Conservation (phyloP, 78 protist genomes). For the Tieghemostelium lacteum region DNA sequence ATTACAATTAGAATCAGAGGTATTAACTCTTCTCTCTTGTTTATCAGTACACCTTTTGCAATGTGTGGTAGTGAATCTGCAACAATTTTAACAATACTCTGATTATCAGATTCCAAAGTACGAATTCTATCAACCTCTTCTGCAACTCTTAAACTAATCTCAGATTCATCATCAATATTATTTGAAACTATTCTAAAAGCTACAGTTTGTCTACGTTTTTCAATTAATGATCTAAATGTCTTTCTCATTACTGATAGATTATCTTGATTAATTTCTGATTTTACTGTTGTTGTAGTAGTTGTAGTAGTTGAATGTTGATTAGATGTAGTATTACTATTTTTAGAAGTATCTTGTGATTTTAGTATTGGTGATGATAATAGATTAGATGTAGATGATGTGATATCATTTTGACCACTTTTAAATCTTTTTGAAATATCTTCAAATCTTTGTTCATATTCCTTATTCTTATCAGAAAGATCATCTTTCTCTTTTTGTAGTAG, state of each 20-base stretch:
- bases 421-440: slow-evolving; percentile 28
- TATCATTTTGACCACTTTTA: neutral
- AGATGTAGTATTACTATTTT: neutral
- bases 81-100: slow-evolving; percentile 37
- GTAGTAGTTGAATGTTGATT: neutral
- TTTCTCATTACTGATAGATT: slow-evolving; percentile 45
- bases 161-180: slow-evolving; percentile 56
- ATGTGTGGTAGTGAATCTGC: slow-evolving; percentile 76
- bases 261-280: neutral
- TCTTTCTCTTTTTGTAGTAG: slow-evolving; percentile 30
- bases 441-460: slow-evolving; percentile 19
- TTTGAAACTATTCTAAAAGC: slow-evolving; percentile 50
- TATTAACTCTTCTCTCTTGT: slow-evolving; percentile 77
- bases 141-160: slow-evolving; percentile 27
- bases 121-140: slow-evolving; percentile 58
- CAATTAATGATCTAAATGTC: slow-evolving; percentile 50
- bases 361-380: neutral
- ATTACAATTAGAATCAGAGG: slow-evolving; percentile 64
- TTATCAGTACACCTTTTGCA: slow-evolving; percentile 67
- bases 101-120: slow-evolving; percentile 36
- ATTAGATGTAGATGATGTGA: neutral
- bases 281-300: neutral
- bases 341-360: neutral
- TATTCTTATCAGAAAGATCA: slow-evolving; percentile 1
- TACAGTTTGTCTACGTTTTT: slow-evolving; percentile 65